Evolutionary conservation across 257 asterid genomes (phyloP).

Genomic region (Solanum boliviense): DNA sequence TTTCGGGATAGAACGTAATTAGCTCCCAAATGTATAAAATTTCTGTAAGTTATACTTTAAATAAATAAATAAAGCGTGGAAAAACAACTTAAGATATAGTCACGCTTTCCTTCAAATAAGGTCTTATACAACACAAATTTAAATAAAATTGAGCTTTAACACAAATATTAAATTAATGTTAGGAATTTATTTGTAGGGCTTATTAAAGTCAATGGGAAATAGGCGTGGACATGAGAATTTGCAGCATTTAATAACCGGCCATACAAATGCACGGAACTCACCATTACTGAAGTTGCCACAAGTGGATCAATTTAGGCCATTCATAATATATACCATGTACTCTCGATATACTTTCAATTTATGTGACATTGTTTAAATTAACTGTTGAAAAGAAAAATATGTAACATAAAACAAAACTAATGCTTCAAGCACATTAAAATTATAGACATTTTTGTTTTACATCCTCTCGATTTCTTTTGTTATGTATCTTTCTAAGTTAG

Average conservation of each 20-base stretch:
- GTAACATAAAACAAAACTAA: no score
- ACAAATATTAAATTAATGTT: no score
- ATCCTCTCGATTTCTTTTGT: background rate
- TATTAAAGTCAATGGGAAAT: background rate
- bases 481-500: background rate
- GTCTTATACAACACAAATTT: background rate
- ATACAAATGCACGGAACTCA: background rate
- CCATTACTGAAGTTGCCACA: background rate
- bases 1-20: no score
- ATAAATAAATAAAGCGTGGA: no score
- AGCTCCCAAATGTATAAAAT: no score
- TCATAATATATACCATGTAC: background rate
- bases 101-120: background rate
- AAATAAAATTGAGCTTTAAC: no score
- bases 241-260: background rate
- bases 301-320: background rate
- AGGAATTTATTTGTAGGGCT: background rate
- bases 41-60: no score
- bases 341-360: background rate
- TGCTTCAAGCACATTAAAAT: background rate
- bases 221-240: background rate
- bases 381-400: no score
- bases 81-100: no score
- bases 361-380: background rate
- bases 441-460: background rate